Conservation (phyloP, 2,329 filamentous ascomycete genomes). For the Beauveria rudraprayagi region DNA sequence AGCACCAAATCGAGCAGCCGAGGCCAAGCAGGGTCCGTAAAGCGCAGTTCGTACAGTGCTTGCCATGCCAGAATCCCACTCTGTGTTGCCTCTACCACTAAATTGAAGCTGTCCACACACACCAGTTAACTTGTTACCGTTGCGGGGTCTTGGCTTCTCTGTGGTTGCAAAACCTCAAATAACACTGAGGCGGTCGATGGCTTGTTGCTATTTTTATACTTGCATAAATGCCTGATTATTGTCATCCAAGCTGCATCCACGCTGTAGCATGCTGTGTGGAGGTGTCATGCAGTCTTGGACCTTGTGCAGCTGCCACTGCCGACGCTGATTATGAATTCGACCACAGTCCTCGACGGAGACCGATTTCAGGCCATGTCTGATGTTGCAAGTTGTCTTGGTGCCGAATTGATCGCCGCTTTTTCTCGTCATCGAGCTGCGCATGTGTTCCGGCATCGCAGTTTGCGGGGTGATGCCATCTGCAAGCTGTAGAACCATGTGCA, state of each 20-base stretch:
- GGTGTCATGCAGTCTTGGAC: background rate
- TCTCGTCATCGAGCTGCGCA: background rate
- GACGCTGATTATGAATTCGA: background rate
- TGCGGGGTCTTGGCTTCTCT: background rate
- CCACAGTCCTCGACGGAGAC: too few species aligned
- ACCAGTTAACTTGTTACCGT: background rate
- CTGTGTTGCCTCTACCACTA: background rate
- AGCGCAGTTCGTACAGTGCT: background rate
- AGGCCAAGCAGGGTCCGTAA: background rate
- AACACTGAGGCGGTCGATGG: background rate
- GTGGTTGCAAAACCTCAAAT: background rate
- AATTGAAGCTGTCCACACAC: background rate
- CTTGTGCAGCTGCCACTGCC: background rate
- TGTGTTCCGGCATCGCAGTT: background rate
- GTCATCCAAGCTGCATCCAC: background rate
- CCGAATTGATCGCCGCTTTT: background rate
- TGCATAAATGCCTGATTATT: background rate
- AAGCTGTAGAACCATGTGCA: background rate
- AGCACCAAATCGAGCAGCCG: background rate
- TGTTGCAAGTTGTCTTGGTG: background rate
- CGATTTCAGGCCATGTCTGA: background rate
- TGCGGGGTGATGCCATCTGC: background rate
- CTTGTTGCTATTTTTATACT: conserved; percentile 8
- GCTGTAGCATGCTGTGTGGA: background rate
- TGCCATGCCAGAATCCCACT: background rate